phyloP scores from a whole-genome alignment of 192 early-diverging fungal species.

The Umbelopsis vinacea region DNA sequence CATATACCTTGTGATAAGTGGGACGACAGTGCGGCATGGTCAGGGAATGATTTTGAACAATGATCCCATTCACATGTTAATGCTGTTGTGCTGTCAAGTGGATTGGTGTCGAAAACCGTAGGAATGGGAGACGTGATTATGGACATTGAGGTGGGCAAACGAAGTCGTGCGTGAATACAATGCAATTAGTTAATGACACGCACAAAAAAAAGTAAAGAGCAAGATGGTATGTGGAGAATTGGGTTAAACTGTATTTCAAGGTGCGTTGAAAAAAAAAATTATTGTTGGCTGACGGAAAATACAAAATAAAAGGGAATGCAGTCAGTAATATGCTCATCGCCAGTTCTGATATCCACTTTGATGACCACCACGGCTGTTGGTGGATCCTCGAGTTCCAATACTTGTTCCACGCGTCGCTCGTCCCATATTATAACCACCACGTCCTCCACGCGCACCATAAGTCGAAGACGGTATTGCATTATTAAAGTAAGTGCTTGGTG shows the following conservation, averaged over 20 bases:
- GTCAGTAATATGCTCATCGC: neutral
- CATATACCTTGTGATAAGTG: constrained; percentile 53
- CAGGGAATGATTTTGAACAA: constrained; percentile 42
- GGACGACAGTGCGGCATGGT: constrained; percentile 38
- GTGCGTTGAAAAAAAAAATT: neutral
- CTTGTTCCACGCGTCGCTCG: constrained; percentile 8
- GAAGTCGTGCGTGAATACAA: neutral
- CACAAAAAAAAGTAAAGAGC: neutral
- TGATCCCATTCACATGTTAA: constrained; percentile 47
- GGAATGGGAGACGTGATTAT: constrained; percentile 6
- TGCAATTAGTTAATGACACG: neutral
- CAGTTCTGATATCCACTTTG: constrained; percentile 13
- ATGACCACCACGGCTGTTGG: neutral
- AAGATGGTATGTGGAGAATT: neutral
- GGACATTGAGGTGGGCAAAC: neutral
- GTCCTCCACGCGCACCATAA: constrained; percentile 15
- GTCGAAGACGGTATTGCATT: constrained; percentile 12
- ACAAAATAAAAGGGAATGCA: constrained; percentile 8
- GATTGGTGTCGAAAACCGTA: neutral
- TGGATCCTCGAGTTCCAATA: neutral
- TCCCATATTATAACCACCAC: constrained; percentile 8
- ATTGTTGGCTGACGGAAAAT: neutral
- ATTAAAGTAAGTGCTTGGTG: constrained; percentile 22
- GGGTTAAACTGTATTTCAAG: neutral
- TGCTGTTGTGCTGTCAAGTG: neutral